Conservation (phyloP, 805 yeast genomes). For the Ogataea paraovalis region DNA sequence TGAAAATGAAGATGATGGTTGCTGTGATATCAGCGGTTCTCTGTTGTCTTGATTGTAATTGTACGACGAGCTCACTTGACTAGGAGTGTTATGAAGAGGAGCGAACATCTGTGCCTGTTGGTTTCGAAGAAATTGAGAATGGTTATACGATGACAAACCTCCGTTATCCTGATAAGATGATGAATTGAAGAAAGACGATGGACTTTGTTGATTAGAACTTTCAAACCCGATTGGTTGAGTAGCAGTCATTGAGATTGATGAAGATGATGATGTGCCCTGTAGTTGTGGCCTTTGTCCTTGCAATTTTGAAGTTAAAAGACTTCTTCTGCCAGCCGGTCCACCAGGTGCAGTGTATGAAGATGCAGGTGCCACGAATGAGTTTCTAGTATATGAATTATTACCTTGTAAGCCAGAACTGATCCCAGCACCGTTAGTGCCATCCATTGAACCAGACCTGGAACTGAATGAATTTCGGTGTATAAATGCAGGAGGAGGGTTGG, state of each 20-base stretch:
- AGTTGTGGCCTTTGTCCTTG: constrained; percentile 19
- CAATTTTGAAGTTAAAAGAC: constrained; percentile 27
- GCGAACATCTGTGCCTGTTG: constrained; percentile 24
- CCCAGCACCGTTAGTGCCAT: constrained; percentile 6
- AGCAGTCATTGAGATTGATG: constrained; percentile 2
- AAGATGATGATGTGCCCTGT: constrained; percentile 9
- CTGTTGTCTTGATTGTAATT: constrained; percentile 12
- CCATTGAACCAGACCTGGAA: constrained; percentile 26
- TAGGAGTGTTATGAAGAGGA: constrained; percentile 44
- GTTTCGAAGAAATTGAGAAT: constrained; percentile 14
- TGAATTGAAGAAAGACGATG: constrained; percentile 5
- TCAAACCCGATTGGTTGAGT: constrained; percentile 7
- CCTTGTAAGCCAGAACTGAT: background rate
- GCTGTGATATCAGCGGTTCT: constrained; percentile 6
- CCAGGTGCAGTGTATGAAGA: constrained; percentile 16
- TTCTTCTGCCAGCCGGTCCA: constrained; percentile 28
- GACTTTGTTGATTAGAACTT: constrained; percentile 1
- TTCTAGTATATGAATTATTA: constrained; percentile 8
- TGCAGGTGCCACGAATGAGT: constrained; percentile 10
- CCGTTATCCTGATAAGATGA: constrained; percentile 9
- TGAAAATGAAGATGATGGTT: constrained; percentile 10
- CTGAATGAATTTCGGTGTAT: constrained; percentile 24
- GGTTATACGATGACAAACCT: constrained; percentile 5
- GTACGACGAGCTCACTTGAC: constrained; percentile 40
- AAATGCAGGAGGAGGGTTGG: constrained; percentile 27